Evolutionary conservation across 345 rosid species (phyloP), one percentile per base, ranked within the genome.

Genomic region (Adansonia digitata): DNA sequence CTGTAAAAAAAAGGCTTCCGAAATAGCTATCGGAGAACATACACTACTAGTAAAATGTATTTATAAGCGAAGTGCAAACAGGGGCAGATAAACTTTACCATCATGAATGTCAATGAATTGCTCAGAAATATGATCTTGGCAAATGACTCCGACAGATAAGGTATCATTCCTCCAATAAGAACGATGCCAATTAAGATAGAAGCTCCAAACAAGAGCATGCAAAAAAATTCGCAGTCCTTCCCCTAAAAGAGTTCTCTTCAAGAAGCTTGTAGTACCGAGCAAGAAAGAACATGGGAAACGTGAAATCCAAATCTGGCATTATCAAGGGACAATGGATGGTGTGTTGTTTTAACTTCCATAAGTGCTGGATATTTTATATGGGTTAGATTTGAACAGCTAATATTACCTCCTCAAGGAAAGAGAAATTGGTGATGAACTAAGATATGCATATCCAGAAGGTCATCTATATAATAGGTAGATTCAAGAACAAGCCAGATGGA

Each of bases 211-310:
- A 96, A 74, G 26, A 96, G 97, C 99, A 96, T 92, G 89, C 92
- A 95, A 76, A 95, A 91, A 84, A 95, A 95, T 95, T 97, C 0
- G 99, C 99, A 22, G 98, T 95, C 84, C 93, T 91, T 70, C 97
- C 98, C 87, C 99, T 82, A 78, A 95, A 95, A 8, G 99, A 90
- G 83, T 95, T 95, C 84, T 95, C 98, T 84, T 95, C 99, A 0
- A 93, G 97, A 75, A 95, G 94, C 77, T 95, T 95, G 89, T 97
- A 96, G 89, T 96, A 96, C 18, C 98, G 95, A 45, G 97, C 95
- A 22, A 93, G 97, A 77, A 96, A 96, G 87, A 96, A 96, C 99
- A 96, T 96, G 76, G 92, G 99, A 78, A 96, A 96, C 94, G 93
- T 78, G 82, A 96, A 96, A 83, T 93, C 99, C 87, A 96, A 80